phyloP scores from a whole-genome alignment of 2,329 filamentous ascomycete genomes.

The Sordariomycetes sp. region DNA sequence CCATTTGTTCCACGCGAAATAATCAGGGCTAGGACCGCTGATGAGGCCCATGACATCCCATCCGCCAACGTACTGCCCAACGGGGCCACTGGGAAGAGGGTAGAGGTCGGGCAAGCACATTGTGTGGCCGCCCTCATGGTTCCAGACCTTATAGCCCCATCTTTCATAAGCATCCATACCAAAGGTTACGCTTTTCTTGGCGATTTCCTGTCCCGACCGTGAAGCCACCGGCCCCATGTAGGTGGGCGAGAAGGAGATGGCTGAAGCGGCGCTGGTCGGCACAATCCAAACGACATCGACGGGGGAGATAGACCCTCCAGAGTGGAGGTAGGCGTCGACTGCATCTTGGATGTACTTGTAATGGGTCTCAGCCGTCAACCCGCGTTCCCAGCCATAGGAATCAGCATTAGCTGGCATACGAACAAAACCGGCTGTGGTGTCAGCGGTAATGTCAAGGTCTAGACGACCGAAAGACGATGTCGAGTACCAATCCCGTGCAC shows the following conservation, averaged over 20 bases:
- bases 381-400: not conserved
- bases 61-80: slow-evolving; percentile 21
- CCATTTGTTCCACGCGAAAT: slow-evolving; percentile 29
- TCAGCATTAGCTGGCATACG: slow-evolving; percentile 13
- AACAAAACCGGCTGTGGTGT: slow-evolving; percentile 11
- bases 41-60: slow-evolving; percentile 27
- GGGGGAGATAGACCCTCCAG: not conserved
- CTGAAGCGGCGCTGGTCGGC: slow-evolving; percentile 7
- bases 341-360: slow-evolving; percentile 1
- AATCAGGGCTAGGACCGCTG: slow-evolving; percentile 21
- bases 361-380: not conserved
- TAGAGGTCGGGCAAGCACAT: slow-evolving; percentile 28
- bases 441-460: slow-evolving; percentile 11
- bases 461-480: slow-evolving; percentile 7
- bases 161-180: slow-evolving; percentile 18
- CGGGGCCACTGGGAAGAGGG: slow-evolving; percentile 15
- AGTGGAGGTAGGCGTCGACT: not conserved
- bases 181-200: slow-evolving; percentile 21
- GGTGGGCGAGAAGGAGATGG: slow-evolving; percentile 1
- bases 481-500: slow-evolving; percentile 1
- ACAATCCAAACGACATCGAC: slow-evolving; percentile 19
- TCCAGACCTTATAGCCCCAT: slow-evolving; percentile 23
- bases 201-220: slow-evolving; percentile 7
- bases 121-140: slow-evolving; percentile 27
- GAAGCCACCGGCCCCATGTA: not conserved